A percentile compares a stretch with the other conserved stretches of the same genome.
phyloP scores from a whole-genome alignment of 371 early-diverging fungal genomes.

The Syncephalastrum racemosum region DNA sequence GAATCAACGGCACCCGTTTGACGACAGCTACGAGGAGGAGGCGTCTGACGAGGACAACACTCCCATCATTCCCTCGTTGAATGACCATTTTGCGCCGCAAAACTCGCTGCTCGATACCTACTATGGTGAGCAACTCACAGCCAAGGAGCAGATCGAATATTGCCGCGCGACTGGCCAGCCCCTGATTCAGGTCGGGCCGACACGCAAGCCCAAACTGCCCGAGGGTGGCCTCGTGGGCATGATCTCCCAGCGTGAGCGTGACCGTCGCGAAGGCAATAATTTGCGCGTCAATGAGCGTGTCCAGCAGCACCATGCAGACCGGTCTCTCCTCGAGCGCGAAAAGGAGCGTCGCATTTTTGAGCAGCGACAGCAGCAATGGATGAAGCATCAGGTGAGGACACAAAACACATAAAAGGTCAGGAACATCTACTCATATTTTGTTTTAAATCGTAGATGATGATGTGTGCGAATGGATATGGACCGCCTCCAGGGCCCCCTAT shows the following conservation, averaged over 20 bases:
- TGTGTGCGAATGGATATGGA: constrained; percentile 38
- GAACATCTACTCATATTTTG: background rate
- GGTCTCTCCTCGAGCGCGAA: constrained; percentile 42
- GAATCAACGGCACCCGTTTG: constrained; percentile 9
- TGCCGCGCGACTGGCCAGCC: constrained; percentile 52
- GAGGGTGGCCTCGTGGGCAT: constrained; percentile 47
- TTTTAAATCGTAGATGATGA: constrained; percentile 48
- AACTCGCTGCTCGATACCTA: constrained; percentile 43
- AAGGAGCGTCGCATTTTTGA: constrained; percentile 46
- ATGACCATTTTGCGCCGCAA: constrained; percentile 50
- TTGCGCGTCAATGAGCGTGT: constrained; percentile 36
- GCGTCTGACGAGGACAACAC: constrained; percentile 18
- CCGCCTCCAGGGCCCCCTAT: constrained; percentile 13
- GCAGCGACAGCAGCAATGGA: constrained; percentile 48
- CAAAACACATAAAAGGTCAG: too few relatives aligned
- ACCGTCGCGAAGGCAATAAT: constrained; percentile 41
- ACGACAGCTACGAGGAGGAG: constrained; percentile 8
- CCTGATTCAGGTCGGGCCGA: constrained; percentile 38
- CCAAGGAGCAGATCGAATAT: constrained; percentile 51
- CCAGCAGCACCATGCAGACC: constrained; percentile 35
- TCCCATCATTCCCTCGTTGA: constrained; percentile 43
- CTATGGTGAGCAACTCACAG: constrained; percentile 44
- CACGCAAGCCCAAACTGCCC: constrained; percentile 35
- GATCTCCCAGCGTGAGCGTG: constrained; percentile 47
- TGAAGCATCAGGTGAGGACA: constrained; percentile 46